Conservation (phyloP, 2,329 filamentous ascomycete genomes). For the Plectosphaerella plurivora region DNA sequence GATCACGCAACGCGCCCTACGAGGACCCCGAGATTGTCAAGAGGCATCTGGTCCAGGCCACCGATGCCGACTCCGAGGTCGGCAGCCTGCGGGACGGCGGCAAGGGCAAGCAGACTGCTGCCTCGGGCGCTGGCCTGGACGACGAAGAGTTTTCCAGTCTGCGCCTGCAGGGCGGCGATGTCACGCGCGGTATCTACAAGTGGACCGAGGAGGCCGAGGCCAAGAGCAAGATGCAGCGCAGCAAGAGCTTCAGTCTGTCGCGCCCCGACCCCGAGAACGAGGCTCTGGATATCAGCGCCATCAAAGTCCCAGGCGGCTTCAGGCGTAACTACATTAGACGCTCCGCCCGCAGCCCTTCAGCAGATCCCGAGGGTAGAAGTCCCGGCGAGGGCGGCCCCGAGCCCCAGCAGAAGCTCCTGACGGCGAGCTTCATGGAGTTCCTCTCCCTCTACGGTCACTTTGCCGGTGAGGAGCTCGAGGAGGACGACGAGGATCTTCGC, state of each 20-base stretch:
- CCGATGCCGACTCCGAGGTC: constrained; percentile 45
- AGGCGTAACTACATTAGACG: constrained; percentile 83
- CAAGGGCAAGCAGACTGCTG: constrained; percentile 52
- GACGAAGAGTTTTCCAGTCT: constrained; percentile 91
- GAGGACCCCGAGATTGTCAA: constrained; percentile 91
- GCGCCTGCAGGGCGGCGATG: constrained; percentile 87
- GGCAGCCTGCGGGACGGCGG: constrained; percentile 34
- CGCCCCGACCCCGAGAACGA: constrained; percentile 77
- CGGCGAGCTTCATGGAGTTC: constrained; percentile 93
- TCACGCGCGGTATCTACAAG: constrained; percentile 91
- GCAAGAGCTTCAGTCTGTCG: constrained; percentile 80
- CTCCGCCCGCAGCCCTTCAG: constrained; percentile 59
- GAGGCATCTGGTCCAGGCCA: constrained; percentile 76
- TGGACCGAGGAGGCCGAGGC: constrained; percentile 89
- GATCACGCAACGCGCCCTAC: constrained; percentile 51
- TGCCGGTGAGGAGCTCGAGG: constrained; percentile 91
- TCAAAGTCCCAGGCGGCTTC: constrained; percentile 92
- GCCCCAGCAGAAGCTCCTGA: constrained; percentile 63
- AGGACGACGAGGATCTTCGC: constrained; percentile 85
- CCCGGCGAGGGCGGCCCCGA: constrained; percentile 26
- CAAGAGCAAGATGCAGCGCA: constrained; percentile 65
- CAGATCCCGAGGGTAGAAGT: constrained; percentile 33
- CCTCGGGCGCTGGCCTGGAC: constrained; percentile 33
- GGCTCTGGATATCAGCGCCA: constrained; percentile 78
- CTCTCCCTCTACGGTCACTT: constrained; percentile 95